Base-by-base conservation (phyloP, 345 rosid species). In the Eucalyptus marginata region DNA sequence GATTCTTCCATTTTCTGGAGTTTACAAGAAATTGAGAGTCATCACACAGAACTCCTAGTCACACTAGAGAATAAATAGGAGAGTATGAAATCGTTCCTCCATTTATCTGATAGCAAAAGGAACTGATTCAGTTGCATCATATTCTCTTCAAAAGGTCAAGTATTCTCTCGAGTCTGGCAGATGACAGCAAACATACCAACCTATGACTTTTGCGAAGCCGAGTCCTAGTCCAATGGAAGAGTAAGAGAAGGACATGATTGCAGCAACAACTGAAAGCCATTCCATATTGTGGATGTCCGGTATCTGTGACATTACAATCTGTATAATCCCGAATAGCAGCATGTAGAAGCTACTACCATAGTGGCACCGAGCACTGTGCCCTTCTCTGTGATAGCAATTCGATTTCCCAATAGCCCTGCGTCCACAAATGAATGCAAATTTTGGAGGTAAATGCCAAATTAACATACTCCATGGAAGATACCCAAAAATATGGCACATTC, bases 321-420 rank as follows among this genome's bases (percentile, higher is more conserved):
- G 93, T 68, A 94, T 86, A 44, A 64, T 86, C 71, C 95, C 95
- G 17, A 92, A 94, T 43, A 89, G 47, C 87, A 93, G 87, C 94
- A 94, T 94, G 40, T 90, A 91, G 43, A 79, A 22, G 49, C 84
- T 76, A 18, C 83, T 87, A 2, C 90, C 89, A 64, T 92, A 93
- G 49, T 89, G 54, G 54, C 95, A 94, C 13, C 90, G 85, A 85
- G 93, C 94, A 36, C 47, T 46, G 66, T 87, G 94, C 86, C 95
- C 95, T 90, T 93, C 92, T 88, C 49, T 91, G 90, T 93, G 95
- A 89, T 94, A 93, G 87, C 96, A 94, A n/a, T 93, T 91, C 80
- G 94, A 92, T 89, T 88, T 90, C 46, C 71, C 91, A 89, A 94
- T 91, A 11, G 95, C 95, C 58, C 95, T 94, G 94, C 59, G 43